Conservation (phyloP, 1,139 yeast species). For the Saccharomycopsis hybrid region DNA sequence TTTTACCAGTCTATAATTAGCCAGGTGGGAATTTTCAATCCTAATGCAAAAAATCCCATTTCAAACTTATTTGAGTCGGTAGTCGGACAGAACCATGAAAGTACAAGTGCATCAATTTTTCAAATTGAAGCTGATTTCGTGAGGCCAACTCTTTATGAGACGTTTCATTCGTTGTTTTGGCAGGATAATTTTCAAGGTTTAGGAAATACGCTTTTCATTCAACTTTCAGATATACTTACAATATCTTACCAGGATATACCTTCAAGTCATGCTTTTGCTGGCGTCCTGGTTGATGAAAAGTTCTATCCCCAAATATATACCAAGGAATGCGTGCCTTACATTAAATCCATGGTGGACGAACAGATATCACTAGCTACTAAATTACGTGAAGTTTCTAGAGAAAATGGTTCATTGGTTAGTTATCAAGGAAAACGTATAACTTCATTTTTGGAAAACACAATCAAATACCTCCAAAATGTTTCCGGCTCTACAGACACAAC, state of each 20-base stretch:
- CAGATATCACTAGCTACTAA: neutral
- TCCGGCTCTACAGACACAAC: neutral
- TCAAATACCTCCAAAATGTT: constrained; percentile 28
- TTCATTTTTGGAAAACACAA: constrained; percentile 18
- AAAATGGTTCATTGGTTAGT: constrained; percentile 19
- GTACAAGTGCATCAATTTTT: constrained; percentile 14
- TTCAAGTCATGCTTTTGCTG: constrained; percentile 22
- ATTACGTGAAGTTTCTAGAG: neutral
- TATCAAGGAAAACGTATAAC: constrained; percentile 20
- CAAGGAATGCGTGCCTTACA: constrained; percentile 21
- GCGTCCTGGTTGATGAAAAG: constrained; percentile 25
- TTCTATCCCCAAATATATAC: constrained; percentile 32
- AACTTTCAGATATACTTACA: constrained; percentile 27
- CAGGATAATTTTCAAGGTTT: constrained; percentile 21
- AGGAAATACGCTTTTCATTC: constrained; percentile 23
- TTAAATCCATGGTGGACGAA: constrained; percentile 8
- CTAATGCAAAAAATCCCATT: neutral
- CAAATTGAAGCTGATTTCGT: constrained; percentile 26
- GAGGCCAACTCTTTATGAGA: constrained; percentile 25
- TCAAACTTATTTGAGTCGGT: constrained; percentile 1
- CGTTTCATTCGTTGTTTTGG: constrained; percentile 28
- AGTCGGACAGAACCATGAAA: neutral
- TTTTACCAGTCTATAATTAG: constrained; percentile 1
- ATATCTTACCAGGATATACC: constrained; percentile 22
- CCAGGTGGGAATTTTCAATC: neutral